These are phyloP conservation scores for Chenopodium album DNA, from an alignment of 148 eudicot genomes.

Conservation along the genomic window DNA sequence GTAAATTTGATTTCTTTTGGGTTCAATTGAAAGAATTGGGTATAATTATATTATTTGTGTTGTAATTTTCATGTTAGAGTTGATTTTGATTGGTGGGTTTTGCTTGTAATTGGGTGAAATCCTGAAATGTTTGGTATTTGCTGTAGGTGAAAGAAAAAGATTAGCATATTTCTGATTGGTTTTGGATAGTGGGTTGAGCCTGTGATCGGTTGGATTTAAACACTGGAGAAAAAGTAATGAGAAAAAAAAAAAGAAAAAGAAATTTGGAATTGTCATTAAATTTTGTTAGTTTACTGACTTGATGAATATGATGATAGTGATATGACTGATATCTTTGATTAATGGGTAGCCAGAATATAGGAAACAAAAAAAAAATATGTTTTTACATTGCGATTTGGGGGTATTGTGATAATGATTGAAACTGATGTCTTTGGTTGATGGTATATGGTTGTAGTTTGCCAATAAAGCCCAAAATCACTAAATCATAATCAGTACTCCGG, in stretches of 20 bases:
- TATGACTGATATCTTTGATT: not conserved
- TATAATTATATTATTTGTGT: not conserved
- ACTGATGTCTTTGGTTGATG: conserved; percentile 1
- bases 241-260: not conserved
- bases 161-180: not conserved
- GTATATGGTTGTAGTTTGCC: not conserved
- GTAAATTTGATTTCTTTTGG: not conserved
- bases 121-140: not conserved
- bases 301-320: conserved; percentile 2
- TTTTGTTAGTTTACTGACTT: not conserved
- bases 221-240: not conserved
- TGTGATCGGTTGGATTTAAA: not conserved
- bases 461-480: not conserved
- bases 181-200: not conserved
- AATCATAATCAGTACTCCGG: not conserved
- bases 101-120: not conserved
- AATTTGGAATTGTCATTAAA: not conserved
- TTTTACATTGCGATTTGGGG: not conserved
- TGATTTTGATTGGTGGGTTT: conserved; percentile 1
- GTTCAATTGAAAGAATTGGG: not conserved
- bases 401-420: not conserved
- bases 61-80: not conserved
- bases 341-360: not conserved
- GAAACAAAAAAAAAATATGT: not conserved
- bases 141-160: not conserved